Percentiles rank a stretch among this genome's conserved stretches.
Conservation (phyloP, 352 stramenopile species). For the Globisporangium rhizosaccharum region DNA sequence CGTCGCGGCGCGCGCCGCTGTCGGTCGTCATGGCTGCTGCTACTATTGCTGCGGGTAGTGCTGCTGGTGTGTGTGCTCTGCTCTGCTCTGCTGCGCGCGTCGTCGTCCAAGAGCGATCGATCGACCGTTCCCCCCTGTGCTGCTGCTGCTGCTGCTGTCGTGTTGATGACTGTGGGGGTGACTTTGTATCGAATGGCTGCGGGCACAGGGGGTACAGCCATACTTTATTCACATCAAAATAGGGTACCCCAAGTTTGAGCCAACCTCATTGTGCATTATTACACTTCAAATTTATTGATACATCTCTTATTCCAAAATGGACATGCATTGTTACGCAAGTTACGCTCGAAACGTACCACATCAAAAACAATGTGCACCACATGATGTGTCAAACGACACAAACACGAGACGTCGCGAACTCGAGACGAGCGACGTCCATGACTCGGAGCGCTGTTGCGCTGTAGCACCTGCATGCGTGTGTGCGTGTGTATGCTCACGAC, state of each 20-base stretch:
- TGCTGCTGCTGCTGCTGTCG: neutral
- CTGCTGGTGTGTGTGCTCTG: neutral
- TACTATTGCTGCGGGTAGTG: neutral
- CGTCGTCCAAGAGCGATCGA: neutral
- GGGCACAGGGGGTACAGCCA: constrained; percentile 9
- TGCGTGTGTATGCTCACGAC: neutral
- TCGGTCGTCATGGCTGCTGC: constrained; percentile 29
- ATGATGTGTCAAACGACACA: neutral
- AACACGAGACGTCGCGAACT: neutral
- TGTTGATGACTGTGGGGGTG: no score
- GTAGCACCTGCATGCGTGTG: neutral
- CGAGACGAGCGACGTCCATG: no score
- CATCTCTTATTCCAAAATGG: no score
- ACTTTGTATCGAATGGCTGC: constrained; percentile 13
- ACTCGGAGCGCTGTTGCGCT: neutral
- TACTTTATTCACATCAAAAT: constrained; percentile 5
- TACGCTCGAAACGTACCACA: no score
- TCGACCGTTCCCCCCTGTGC: constrained; percentile 1
- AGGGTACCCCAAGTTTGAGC: neutral
- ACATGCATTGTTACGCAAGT: no score
- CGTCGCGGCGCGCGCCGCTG: constrained; percentile 41
- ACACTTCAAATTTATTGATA: no score
- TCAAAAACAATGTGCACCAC: neutral
- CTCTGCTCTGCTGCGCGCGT: neutral
- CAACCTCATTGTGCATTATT: no score